Base-by-base conservation (phyloP, 192 early-diverging fungal species). In the Coemansia sp. region DNA sequence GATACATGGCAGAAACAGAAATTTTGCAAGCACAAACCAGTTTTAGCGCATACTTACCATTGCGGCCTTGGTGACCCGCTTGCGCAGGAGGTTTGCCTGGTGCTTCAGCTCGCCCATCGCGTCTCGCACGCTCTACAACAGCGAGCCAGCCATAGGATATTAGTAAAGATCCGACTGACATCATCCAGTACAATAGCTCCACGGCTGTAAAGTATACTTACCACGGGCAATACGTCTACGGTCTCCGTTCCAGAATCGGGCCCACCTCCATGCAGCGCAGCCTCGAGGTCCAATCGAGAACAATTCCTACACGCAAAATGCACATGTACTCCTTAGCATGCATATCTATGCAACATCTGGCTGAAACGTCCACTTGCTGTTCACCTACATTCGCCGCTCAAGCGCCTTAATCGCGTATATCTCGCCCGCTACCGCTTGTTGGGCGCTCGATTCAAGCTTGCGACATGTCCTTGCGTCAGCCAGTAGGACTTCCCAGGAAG, bases 51-150 rank as follows among this genome's bases (percentile, higher is more conserved):
- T 37, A 63, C 77, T 71, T 79, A 71, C 72, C 77, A 80, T 80
- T 71, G 77, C 46, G 15, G 77, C 77, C 61, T 69, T 74, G 12
- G 77, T 80, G 22, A 80, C 72, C 24, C 77, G 77, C 63, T 74
- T 74, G 45, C 77, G 77, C 65, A 74, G 45, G 19, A 74, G 38
- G 22, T 69, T 70, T 38, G 77, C 77, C 57, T 80, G 72, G 37
- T 60, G 45, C 59, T 80, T 80, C 12, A 80, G 61, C 49, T 80
- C 77, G 6, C 77, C 77, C 59, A 80, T 57, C 41, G 49, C 19
- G 41, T 80, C 72, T 4, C 69, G 59, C 22, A 65, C 62, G 20
- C 51, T 65, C 77, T 79, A 79, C 61, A 72, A 7, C 24, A 10
- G 3, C 14, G 39, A 24, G 19, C 6, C 47, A 12, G 0, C 27